Evolutionary conservation across 306 rosid species (phyloP).

Genomic region (Acacia acuminata): DNA sequence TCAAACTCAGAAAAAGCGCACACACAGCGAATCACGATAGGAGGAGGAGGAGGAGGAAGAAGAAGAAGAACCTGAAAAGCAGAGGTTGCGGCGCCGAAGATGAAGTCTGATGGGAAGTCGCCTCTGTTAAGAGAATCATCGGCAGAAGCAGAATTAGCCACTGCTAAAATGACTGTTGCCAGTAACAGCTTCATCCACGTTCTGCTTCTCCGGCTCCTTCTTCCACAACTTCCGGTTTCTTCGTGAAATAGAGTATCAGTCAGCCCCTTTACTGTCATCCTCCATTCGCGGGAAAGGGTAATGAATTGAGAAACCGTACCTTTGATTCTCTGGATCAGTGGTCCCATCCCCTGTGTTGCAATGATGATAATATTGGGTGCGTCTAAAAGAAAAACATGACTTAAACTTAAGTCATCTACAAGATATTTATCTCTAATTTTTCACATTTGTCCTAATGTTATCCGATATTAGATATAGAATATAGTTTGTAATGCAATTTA

Average conservation of each 20-base stretch:
- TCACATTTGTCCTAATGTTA: too few relatives aligned
- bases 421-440: too few relatives aligned
- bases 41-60: neutral
- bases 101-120: slow-evolving; percentile 61
- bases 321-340: too few relatives aligned
- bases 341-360: too few relatives aligned
- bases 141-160: neutral
- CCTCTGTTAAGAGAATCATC: slow-evolving; percentile 32
- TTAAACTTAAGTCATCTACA: too few relatives aligned
- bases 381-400: too few relatives aligned
- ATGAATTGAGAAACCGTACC: neutral
- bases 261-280: neutral
- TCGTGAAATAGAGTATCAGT: neutral
- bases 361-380: too few relatives aligned
- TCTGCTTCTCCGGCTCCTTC: neutral
- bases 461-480: too few relatives aligned
- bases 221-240: neutral
- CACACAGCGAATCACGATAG: neutral
- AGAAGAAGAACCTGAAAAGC: slow-evolving; percentile 60
- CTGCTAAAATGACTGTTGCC: neutral
- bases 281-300: neutral
- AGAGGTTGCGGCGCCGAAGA: slow-evolving; percentile 65
- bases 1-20: neutral
- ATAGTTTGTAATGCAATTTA: too few relatives aligned
- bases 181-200: neutral